Base-by-base conservation (phyloP, 495 filamentous ascomycete genomes). In the Penicillium cosmopolitanum region DNA sequence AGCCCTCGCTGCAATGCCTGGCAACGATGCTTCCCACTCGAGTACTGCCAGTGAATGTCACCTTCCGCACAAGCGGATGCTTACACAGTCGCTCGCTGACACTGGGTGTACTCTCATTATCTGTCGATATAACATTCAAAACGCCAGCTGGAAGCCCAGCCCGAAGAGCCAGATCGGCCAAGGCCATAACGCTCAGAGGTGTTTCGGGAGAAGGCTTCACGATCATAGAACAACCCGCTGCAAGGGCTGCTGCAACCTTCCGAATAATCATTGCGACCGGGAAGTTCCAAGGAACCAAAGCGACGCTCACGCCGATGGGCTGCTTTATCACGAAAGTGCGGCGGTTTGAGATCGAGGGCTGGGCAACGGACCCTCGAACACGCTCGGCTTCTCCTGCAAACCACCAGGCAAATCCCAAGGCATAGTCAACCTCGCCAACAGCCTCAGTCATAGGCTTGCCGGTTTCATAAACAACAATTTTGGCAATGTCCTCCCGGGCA, bases 201-300 rank as follows among this genome's bases (percentile, higher is more conserved):
- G 87, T 88, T 68, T 76, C 70, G 2, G 61, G 61, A 4, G 73
- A 66, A 3, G 71, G 65, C 56, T 77, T 78, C 7, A 61, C 55
- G 33, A 84, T 79, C 58, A 86, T 81, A 3, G 84, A 82, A 69
- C 86, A 88, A 2, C 87, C 86, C 5, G 86, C 85, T 4, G 85
- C 85, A 4, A 89, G 67, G 4, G 87, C 87, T 2, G 85, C 80
- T 28, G 75, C 78, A 9, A 81, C 80, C 67, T 89, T 89, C 13
- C 87, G 71, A 16, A 87, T 68, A 19, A 85, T 73, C 82, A 89
- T 86, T 4, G 76, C 79, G 35, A 78, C 69, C 35, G 77, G 79
- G 35, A 80, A 76, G n/a, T 74, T 74, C 71, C 71, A 80, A 50
- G 81, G 80, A 7, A 81, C 75, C 10, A 73, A 46, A 0, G 67